A percentile compares a stretch with the other conserved stretches of the same genome.
These are phyloP conservation scores for Sphaerulina populicola DNA, from an alignment of 2,329 filamentous ascomycete genomes.

Conservation along the genomic window DNA sequence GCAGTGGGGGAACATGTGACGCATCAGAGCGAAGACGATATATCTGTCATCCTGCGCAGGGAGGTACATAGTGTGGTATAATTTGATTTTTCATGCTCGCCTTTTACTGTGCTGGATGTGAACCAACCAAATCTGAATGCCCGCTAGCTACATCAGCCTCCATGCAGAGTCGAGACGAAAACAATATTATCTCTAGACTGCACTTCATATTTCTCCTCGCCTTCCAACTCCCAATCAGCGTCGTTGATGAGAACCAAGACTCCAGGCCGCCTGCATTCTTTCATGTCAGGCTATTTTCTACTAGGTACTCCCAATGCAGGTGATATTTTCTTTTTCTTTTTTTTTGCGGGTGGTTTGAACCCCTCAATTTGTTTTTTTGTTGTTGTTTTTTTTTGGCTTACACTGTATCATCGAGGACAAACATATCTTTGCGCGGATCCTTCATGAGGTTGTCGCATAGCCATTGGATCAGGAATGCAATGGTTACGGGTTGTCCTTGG, in stretches of 20 bases:
- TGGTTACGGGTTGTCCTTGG: conserved; percentile 54
- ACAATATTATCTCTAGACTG: conserved; percentile 77
- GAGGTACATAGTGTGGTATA: too few relatives aligned
- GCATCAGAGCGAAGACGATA: too few relatives aligned
- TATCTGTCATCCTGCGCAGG: too few relatives aligned
- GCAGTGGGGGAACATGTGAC: too few relatives aligned
- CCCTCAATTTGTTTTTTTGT: not conserved
- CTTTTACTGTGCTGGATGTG: not conserved
- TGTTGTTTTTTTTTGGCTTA: conserved; percentile 33
- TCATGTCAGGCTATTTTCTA: not conserved
- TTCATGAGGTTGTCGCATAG: conserved; percentile 77
- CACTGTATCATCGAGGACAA: conserved; percentile 81
- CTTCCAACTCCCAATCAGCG: conserved; percentile 95
- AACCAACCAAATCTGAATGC: too few relatives aligned
- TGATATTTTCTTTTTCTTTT: not conserved
- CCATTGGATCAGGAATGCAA: conserved; percentile 68
- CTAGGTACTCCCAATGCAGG: not conserved
- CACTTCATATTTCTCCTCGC: conserved; percentile 81
- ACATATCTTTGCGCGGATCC: conserved; percentile 76
- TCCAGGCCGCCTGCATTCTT: conserved; percentile 65
- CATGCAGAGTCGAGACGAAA: conserved; percentile 94
- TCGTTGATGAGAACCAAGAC: conserved; percentile 97
- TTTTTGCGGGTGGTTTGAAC: not conserved
- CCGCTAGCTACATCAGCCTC: conserved; percentile 53
- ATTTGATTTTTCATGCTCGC: not conserved